Conservation (phyloP, 805 yeast genomes). For the Teunomyces pallodes region DNA sequence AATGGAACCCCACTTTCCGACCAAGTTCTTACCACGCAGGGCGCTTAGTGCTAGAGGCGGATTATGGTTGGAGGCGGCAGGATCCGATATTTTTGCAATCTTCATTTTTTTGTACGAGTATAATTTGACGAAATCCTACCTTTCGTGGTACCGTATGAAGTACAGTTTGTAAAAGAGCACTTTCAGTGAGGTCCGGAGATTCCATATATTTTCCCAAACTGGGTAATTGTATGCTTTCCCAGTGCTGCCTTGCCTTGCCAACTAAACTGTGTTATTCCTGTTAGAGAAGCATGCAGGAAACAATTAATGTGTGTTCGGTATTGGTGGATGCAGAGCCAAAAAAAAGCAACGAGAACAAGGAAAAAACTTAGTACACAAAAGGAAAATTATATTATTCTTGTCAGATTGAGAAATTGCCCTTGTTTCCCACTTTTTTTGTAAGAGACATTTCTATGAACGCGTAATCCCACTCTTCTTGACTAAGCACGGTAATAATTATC, state of each 20-base stretch:
- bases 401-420: too few relatives aligned
- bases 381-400: too few relatives aligned
- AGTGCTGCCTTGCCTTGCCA: too few relatives aligned
- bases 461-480: background rate
- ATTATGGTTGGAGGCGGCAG: background rate
- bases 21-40: background rate
- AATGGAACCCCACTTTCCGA: background rate
- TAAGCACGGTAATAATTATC: background rate
- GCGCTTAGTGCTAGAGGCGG: background rate
- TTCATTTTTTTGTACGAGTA: background rate
- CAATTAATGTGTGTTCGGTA: too few relatives aligned
- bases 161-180: background rate
- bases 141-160: background rate
- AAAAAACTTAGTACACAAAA: too few relatives aligned
- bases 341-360: too few relatives aligned
- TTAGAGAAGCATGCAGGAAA: too few relatives aligned
- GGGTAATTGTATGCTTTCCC: background rate
- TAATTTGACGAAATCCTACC: background rate
- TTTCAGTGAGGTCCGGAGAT: background rate
- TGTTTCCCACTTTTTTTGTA: too few relatives aligned
- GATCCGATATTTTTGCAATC: background rate
- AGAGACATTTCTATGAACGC: too few relatives aligned
- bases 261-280: too few relatives aligned
- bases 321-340: too few relatives aligned
- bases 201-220: background rate